Evolutionary conservation across 306 rosid genomes (phyloP).

Genomic region (Dicorynia guianensis): DNA sequence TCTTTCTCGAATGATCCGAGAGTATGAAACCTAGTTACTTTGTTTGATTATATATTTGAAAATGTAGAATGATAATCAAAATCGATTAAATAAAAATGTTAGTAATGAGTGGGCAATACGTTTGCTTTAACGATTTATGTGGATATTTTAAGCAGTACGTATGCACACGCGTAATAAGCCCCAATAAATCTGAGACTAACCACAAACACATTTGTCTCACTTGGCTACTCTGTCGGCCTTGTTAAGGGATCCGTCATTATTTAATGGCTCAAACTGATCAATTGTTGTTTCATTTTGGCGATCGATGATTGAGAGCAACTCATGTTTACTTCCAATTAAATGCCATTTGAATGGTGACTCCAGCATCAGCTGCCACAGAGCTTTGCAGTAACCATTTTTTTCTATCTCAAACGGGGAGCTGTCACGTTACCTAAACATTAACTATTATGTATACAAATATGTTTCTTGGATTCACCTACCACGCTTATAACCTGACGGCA

Average conservation of each 20-base stretch:
- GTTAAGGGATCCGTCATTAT: slow-evolving; percentile 1
- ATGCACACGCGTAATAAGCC: slow-evolving; percentile 48
- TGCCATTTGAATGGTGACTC: background rate
- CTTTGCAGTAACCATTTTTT: background rate
- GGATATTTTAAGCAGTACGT: slow-evolving; percentile 44
- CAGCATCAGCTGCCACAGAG: background rate
- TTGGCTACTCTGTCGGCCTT: slow-evolving; percentile 52
- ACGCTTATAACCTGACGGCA: background rate
- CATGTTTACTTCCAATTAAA: background rate
- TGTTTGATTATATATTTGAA: background rate
- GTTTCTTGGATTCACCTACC: background rate
- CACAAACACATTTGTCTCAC: slow-evolving; percentile 50
- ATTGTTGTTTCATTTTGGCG: background rate
- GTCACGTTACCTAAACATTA: too few relatives aligned
- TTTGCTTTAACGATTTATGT: too few relatives aligned
- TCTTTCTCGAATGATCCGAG: background rate
- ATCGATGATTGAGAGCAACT: slow-evolving; percentile 1
- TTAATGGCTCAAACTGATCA: background rate
- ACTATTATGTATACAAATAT: too few relatives aligned
- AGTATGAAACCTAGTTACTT: slow-evolving; percentile 21
- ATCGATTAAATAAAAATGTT: too few relatives aligned
- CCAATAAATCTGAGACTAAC: slow-evolving; percentile 19
- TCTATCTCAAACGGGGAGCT: too few relatives aligned
- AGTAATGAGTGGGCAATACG: too few relatives aligned
- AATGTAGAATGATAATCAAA: too few relatives aligned